Base-by-base conservation (phyloP, 208 protist species). In the Histomonas meleagridis region DNA sequence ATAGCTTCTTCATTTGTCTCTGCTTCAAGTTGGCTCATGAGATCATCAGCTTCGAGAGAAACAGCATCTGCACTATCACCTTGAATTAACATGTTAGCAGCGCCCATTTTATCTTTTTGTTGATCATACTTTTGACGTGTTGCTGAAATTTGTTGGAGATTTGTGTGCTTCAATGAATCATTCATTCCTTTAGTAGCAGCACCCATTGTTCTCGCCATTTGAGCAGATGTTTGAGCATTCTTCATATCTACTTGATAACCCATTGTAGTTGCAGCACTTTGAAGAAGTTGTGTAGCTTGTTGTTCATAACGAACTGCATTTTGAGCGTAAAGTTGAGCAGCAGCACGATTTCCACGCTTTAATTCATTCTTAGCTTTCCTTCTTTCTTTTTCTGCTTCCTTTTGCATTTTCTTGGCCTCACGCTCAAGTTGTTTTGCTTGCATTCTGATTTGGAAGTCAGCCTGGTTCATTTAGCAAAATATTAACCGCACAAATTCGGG, bases 291-390 rank as follows among this genome's bases (percentile, higher is more conserved):
- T 3, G n/a, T 48, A 49, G 70, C 70, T 35, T 79, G 70, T 18
- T 14, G n/a, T 46, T 79, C 70, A 23, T 79, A 79, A 18, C 70
- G 70, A 26, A 35, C 40, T 14, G 70, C 70, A 35, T 79, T 79
- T 43, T 79, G 70, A n/a, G 70, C 70, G 18, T 79, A 79, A 79
- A 79, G 70, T 79, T 35, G 32, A 79, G 70, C 70, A 9, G 70
- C 40, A 10, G 32, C 16, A 26, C 70, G 28, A 79, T 79, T 79
- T 79, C 70, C 70, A 18, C 49, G 46, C 70, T 79, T 79, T 28
- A 79, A 43, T 21, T 23, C 70, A 35, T 32, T 40, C 23, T 79
- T 79, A n/a, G 70, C 70, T 28, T 79, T 79, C 46, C 14, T 35
- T 18, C 40, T 46, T 51, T 79, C 70, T 28, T 79, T 79, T n/a